Evolutionary conservation across 1,139 yeast species (phyloP).

Genomic region (Pneumocystis jirovecii): DNA sequence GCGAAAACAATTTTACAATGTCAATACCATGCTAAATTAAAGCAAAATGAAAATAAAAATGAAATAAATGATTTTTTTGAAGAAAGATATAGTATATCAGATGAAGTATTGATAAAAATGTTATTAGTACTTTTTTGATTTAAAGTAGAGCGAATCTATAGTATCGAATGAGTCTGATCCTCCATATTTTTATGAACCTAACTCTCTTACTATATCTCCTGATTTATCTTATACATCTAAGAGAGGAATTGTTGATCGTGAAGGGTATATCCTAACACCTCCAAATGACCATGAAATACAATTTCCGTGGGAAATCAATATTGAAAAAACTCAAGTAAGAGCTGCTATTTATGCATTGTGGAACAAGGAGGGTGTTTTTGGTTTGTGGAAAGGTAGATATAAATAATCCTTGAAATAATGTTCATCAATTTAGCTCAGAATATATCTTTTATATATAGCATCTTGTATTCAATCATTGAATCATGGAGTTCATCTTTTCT

Average conservation of each 20-base stretch:
- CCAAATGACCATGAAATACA: slow-evolving; percentile 9
- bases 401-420: background rate
- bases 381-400: slow-evolving; percentile 43
- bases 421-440: slow-evolving; percentile 40
- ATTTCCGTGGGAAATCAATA: slow-evolving; percentile 8
- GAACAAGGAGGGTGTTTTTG: slow-evolving; percentile 67
- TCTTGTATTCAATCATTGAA: slow-evolving; percentile 62
- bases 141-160: background rate
- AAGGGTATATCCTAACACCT: slow-evolving; percentile 9
- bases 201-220: background rate
- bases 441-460: slow-evolving; percentile 65
- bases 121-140: background rate
- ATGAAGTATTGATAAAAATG: background rate
- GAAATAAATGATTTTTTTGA: slow-evolving; percentile 24
- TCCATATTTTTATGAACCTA: background rate
- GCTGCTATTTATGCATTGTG: slow-evolving; percentile 58
- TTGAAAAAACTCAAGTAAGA: slow-evolving; percentile 18
- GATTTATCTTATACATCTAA: background rate
- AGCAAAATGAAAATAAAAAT: slow-evolving; percentile 9
- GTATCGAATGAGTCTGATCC: background rate
- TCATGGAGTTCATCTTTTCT: slow-evolving; percentile 86
- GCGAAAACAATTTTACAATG: slow-evolving; percentile 67
- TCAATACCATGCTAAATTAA: slow-evolving; percentile 11
- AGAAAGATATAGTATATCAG: slow-evolving; percentile 29
- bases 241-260: slow-evolving; percentile 7